phyloP scores from a whole-genome alignment of 2,329 filamentous ascomycete genomes.

The Coleophoma cylindrospora region DNA sequence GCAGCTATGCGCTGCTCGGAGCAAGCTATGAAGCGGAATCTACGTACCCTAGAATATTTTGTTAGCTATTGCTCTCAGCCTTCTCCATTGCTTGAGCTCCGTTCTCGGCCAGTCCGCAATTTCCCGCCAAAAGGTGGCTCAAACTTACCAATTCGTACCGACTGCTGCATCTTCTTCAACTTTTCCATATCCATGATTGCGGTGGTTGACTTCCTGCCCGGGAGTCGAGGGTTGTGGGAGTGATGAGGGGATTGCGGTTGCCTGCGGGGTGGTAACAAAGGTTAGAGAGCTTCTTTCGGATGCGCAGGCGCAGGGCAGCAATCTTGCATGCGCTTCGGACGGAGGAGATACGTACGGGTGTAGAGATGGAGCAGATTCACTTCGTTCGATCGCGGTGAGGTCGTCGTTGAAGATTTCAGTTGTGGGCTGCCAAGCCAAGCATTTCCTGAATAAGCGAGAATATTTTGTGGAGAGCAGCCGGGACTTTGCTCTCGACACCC shows the following conservation, averaged over 20 bases:
- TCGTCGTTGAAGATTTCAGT: conserved; percentile 1
- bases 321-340: not conserved
- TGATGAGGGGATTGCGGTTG: conserved; percentile 5
- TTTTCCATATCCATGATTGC: conserved; percentile 61
- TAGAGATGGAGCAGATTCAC: not conserved
- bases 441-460: not conserved
- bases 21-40: not conserved
- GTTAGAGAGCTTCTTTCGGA: conserved; percentile 1
- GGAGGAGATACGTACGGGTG: not conserved
- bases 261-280: conserved; percentile 3
- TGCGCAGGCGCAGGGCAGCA: not conserved
- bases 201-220: conserved; percentile 24
- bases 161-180: conserved; percentile 61
- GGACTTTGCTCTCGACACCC: too few relatives aligned
- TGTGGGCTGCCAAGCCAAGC: not conserved
- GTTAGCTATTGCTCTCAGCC: conserved; percentile 8
- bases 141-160: conserved; percentile 41
- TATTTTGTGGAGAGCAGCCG: not conserved
- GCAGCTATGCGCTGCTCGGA: too few relatives aligned
- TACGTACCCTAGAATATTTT: conserved; percentile 16
- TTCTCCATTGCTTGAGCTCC: not conserved
- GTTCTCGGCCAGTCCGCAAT: too few relatives aligned
- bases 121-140: conserved; percentile 2
- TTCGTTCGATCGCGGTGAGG: conserved; percentile 1
- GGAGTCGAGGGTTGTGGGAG: conserved; percentile 10